Evolutionary conservation across 2,329 filamentous ascomycete genomes (phyloP).

Genomic region (Aspergillus phoenicis): DNA sequence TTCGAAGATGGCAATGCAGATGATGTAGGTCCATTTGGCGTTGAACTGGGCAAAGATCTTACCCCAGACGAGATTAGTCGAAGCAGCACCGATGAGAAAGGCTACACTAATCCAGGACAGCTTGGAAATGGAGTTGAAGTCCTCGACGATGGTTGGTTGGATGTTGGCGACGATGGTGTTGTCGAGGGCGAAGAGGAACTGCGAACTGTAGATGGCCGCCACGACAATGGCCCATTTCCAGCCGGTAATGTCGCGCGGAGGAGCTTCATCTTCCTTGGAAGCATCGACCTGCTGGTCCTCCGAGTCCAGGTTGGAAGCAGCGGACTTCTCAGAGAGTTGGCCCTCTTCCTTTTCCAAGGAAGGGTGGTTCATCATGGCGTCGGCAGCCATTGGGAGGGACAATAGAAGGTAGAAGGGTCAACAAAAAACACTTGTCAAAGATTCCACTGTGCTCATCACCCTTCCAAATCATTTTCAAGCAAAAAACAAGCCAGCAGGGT

Average conservation of each 20-base stretch:
- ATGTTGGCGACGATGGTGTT: slow-evolving; percentile 10
- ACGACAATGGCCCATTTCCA: slow-evolving; percentile 12
- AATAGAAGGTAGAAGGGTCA: no score
- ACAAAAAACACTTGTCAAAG: no score
- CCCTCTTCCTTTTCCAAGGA: background rate
- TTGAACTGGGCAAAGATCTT: slow-evolving; percentile 35
- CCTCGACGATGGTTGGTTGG: slow-evolving; percentile 10
- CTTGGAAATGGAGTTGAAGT: slow-evolving; percentile 3
- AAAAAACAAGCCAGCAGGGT: no score
- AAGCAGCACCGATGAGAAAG: slow-evolving; percentile 13
- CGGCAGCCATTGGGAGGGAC: background rate
- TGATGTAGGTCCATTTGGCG: slow-evolving; percentile 33
- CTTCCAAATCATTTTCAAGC: no score
- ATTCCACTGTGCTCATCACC: no score
- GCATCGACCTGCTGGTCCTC: background rate
- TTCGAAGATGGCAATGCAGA: slow-evolving; percentile 6
- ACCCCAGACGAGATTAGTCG: slow-evolving; percentile 11
- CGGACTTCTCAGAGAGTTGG: background rate
- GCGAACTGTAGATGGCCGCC: slow-evolving; percentile 8
- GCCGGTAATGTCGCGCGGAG: background rate
- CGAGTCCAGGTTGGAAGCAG: background rate
- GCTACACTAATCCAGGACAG: slow-evolving; percentile 31
- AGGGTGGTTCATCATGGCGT: background rate
- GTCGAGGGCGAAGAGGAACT: background rate
- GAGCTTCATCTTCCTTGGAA: background rate